Evolutionary conservation across 108 stramenopile species (phyloP), one percentile per base, ranked within the genome.

Genomic region (Epithemia pelagica): DNA sequence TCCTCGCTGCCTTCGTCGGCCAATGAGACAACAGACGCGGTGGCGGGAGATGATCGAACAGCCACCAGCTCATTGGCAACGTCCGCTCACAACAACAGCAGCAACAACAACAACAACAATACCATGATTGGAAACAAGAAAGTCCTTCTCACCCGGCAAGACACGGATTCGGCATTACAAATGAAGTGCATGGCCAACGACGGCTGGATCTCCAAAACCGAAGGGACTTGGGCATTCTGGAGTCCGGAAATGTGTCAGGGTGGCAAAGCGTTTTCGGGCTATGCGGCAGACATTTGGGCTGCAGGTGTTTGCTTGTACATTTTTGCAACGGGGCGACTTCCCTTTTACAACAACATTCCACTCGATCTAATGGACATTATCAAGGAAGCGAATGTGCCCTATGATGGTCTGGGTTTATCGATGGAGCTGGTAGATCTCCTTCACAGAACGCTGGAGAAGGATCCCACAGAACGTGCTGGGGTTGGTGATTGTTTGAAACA

Each of bases 191-290:
- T 81, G 78, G 46, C 66, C 24, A 73, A 77, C 31, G 70, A 54
- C 58, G 94, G 94, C 2, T 73, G 85, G 46, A 60, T 95, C 33
- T 79, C 80, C 18, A 86, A 84, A 70, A 95, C 94, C 0, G 94
- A 95, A 74, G 95, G 95, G 10, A 92, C 92, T 0, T 91, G 77
- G 77, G 85, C 84, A 59, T 96, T 96, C 68, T 96, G 89, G 88
- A 66, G 75, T 33, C 95, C 95, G 0, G 91, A 94, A 74, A 96
- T 96, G 92, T 84, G 87, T 60, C 59, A 77, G 27, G 74, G 54
- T 21, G 52, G 32, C 30, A 30, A 52, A 21, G 72, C 68, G 0
- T 95, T 92, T 74, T 94, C 93, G 28, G 90, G 84, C 0, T 94
- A 88, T 70, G 82, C 89, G 10, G 86, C 89, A n/a, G 95, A 96